Conservation (phyloP, 371 early-diverging fungal genomes). For the Haplosporangium sp. region DNA sequence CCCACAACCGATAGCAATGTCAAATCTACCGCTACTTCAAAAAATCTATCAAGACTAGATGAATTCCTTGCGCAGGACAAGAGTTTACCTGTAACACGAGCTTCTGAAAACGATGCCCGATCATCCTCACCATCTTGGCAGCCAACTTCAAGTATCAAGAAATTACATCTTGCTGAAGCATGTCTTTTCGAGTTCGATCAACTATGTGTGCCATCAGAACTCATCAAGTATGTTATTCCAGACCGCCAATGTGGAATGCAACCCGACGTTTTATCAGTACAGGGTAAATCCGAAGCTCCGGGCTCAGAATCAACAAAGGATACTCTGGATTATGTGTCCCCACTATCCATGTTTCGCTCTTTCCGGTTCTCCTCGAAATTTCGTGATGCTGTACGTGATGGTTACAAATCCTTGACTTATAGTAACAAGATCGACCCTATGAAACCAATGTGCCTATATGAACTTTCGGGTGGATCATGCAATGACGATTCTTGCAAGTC, state of each 20-base stretch:
- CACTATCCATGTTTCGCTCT: constrained; percentile 41
- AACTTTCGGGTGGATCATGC: constrained; percentile 47
- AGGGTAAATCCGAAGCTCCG: not conserved
- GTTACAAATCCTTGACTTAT: constrained; percentile 40
- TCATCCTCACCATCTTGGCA: constrained; percentile 13
- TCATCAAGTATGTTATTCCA: constrained; percentile 24
- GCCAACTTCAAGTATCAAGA: constrained; percentile 12
- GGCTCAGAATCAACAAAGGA: not conserved
- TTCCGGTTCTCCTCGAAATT: constrained; percentile 39
- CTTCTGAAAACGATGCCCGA: not conserved
- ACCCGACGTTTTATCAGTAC: not conserved
- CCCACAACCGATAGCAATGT: not conserved
- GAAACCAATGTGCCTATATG: constrained; percentile 46
- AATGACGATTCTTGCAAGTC: constrained; percentile 52
- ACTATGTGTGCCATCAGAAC: constrained; percentile 32
- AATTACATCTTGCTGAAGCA: constrained; percentile 3
- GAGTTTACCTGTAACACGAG: constrained; percentile 1
- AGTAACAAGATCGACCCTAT: constrained; percentile 51
- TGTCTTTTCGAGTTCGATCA: constrained; percentile 28
- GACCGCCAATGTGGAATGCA: not conserved
- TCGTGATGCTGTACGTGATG: constrained; percentile 13
- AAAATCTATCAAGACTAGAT: constrained; percentile 20
- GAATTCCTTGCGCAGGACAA: constrained; percentile 20
- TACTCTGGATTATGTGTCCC: constrained; percentile 25
- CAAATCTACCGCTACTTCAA: not conserved